Base-by-base conservation (phyloP, 148 eudicot genomes). In the Chenopodium suecicum region DNA sequence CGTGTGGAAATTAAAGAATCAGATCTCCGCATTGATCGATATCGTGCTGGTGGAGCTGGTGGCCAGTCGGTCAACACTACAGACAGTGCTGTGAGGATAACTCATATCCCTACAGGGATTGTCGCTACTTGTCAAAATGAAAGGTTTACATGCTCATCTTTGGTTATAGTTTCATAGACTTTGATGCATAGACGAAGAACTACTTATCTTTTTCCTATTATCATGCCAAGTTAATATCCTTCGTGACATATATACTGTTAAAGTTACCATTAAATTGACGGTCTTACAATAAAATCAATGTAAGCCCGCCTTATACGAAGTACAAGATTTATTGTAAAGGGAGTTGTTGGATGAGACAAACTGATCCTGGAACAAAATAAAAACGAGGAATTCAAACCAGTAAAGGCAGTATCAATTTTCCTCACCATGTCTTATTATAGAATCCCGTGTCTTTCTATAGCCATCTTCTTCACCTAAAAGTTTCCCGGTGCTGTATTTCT, bases 21-120 rank as follows among this genome's bases (percentile, higher is more conserved):
- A 13, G 99, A 97, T 91, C 97, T 97, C 47, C 87, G 89, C 17
- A 90, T 97, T 44, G 99, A 97, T 46, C 89, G 98, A 16, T 89
- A 64, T 71, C 95, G 99, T 79, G n/a, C 99, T 65, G 99, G 99
- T 37, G 97, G 99, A 73, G 89, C 98, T 66, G 97, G 99, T 74
- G 99, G 99, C 76, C 99, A 97, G 87, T 82, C 81, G 77, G 99
- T 87, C 27, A 97, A 97, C 85, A 91, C 95, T 54, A 97, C 99
- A 2, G 98, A 97, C 23, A 97, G 98, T 80, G 99, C 99, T 76
- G 94, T 97, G 32, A 89, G 97, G 83, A 89, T 97, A 75, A 94
- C 97, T 82, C 99, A 97, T 83, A 89, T 94, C 83, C 98, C 98
- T 73, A 97, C 99, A 2, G 97, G 99, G 73, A 83, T 97, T 48